These are phyloP conservation scores for Setaria viridis DNA, from an alignment of 202 grass and related monocot genomes.

Conservation along the genomic window DNA sequence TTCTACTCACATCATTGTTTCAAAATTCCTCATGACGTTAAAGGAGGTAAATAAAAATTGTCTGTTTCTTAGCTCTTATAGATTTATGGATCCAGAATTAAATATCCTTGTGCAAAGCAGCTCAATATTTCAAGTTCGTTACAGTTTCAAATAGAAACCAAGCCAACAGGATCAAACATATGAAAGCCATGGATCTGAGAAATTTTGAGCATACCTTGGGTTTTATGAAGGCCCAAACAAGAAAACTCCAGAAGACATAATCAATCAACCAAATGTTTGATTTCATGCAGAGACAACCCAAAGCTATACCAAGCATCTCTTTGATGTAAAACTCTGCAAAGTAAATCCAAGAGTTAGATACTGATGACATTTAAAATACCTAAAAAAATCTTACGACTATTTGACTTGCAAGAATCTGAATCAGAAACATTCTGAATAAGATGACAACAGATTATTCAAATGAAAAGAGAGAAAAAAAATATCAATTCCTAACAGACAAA, in stretches of 20 bases:
- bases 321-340: conserved; percentile 22
- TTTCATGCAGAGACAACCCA: background rate
- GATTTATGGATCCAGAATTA: conserved; percentile 16
- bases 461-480: background rate
- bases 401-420: conserved; percentile 7
- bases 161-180: conserved; percentile 23
- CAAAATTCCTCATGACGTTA: background rate
- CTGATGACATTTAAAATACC: background rate
- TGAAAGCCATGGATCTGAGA: conserved; percentile 14
- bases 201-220: conserved; percentile 34
- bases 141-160: conserved; percentile 1
- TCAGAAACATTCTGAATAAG: background rate
- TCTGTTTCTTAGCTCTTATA: conserved; percentile 16
- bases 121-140: background rate
- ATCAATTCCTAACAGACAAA: conserved; percentile 24
- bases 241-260: conserved; percentile 7
- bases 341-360: background rate
- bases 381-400: background rate
- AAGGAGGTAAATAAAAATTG: conserved; percentile 1
- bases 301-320: conserved; percentile 5
- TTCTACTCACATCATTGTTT: background rate
- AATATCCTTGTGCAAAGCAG: conserved; percentile 13
- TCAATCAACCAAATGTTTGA: conserved; percentile 9
- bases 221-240: conserved; percentile 18
- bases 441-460: conserved; percentile 14